A percentile compares a stretch with the other conserved stretches of the same genome.
These are phyloP conservation scores for Globisporangium megalacanthum DNA, from an alignment of 352 stramenopile genomes.

Conservation along the genomic window DNA sequence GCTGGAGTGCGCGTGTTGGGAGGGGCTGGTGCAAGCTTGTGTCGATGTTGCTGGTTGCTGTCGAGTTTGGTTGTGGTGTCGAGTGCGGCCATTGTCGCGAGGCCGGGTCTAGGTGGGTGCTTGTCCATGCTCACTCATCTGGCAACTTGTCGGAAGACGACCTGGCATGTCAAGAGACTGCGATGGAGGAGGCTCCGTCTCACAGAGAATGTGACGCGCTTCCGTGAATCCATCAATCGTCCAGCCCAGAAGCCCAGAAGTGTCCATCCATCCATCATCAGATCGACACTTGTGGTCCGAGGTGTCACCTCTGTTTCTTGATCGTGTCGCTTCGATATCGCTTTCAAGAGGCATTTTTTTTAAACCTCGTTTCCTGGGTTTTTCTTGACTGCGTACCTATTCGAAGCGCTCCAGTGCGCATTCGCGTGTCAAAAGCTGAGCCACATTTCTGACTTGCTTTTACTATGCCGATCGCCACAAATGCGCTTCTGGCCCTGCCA, in stretches of 20 bases:
- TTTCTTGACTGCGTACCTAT: background rate
- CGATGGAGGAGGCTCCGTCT: too few relatives aligned
- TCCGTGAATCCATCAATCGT: background rate
- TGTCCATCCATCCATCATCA: slow-evolving; percentile 1
- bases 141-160: too few relatives aligned
- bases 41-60: background rate
- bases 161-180: too few relatives aligned
- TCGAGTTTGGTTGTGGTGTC: background rate
- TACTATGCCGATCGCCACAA: too few relatives aligned
- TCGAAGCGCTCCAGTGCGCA: background rate
- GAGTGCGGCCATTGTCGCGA: background rate
- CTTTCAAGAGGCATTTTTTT: background rate
- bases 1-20: background rate
- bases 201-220: slow-evolving; percentile 1
- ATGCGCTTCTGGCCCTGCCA: background rate
- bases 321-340: background rate
- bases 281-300: too few relatives aligned
- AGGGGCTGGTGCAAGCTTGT: background rate
- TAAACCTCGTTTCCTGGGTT: background rate
- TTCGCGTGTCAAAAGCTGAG: too few relatives aligned
- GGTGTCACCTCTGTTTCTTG: background rate
- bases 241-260: background rate
- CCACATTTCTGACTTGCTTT: too few relatives aligned
- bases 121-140: too few relatives aligned
- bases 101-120: background rate